Conservation (phyloP, 305 asterid genomes). For the Plantago coronopus region DNA sequence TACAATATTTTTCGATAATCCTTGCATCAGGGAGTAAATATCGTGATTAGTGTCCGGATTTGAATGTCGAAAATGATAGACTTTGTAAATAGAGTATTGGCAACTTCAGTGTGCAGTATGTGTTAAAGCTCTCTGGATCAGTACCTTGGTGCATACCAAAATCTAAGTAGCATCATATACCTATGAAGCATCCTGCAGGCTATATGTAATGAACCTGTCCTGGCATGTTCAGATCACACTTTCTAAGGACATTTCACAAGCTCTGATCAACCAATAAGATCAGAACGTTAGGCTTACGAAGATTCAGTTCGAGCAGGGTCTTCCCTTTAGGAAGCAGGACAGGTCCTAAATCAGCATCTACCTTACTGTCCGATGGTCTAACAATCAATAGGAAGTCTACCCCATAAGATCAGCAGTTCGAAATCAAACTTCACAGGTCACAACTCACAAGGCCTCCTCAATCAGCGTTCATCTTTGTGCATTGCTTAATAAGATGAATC, state of each 20-base stretch:
- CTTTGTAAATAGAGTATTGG: too few species aligned
- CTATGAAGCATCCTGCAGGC: neutral
- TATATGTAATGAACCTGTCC: slow-evolving; percentile 9
- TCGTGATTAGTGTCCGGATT: neutral
- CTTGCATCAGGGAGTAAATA: too few species aligned
- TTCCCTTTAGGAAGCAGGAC: neutral
- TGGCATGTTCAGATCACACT: slow-evolving; percentile 1
- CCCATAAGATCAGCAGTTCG: too few species aligned
- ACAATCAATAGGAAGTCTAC: too few species aligned
- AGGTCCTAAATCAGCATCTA: slow-evolving; percentile 32
- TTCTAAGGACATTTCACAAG: neutral
- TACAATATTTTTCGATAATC: neutral
- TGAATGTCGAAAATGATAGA: too few species aligned
- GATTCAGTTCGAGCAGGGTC: neutral
- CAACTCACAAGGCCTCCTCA: too few species aligned
- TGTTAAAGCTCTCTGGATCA: neutral
- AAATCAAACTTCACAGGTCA: slow-evolving; percentile 26
- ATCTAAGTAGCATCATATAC: slow-evolving; percentile 4
- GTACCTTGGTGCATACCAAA: neutral
- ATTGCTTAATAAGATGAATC: neutral
- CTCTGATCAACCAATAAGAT: neutral
- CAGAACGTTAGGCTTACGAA: neutral
- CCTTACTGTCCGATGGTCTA: slow-evolving; percentile 48
- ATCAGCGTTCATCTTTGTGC: too few species aligned
- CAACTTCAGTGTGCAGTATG: slow-evolving; percentile 4